Conservation (phyloP, 345 rosid genomes). For the Ceriops zippeliana region DNA sequence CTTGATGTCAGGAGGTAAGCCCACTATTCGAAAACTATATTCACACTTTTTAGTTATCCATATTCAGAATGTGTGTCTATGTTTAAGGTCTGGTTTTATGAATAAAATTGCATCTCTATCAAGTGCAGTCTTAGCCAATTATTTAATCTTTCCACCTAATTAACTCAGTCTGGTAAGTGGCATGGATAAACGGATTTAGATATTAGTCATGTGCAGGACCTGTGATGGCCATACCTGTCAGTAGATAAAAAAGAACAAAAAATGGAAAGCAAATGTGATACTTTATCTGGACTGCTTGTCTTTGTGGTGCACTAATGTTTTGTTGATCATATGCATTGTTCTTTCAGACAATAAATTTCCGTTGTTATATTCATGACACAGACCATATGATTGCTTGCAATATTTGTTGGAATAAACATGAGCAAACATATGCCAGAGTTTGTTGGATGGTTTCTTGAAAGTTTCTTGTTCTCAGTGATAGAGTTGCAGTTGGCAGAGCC, state of each 20-base stretch:
- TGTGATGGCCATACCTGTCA: too few species aligned
- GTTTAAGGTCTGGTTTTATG: background rate
- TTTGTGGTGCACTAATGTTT: background rate
- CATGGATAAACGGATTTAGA: too few species aligned
- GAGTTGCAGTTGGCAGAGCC: conserved; percentile 92
- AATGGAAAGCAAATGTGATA: too few species aligned
- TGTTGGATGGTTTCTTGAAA: conserved; percentile 2
- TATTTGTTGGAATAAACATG: background rate
- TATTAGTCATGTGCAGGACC: too few species aligned
- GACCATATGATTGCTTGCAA: background rate
- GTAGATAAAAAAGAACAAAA: too few species aligned
- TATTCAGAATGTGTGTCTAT: background rate
- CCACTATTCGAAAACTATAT: background rate
- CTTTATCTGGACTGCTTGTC: too few species aligned
- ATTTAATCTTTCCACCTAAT: background rate
- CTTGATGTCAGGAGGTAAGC: conserved; percentile 90
- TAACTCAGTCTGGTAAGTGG: background rate
- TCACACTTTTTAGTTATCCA: background rate
- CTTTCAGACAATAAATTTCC: conserved; percentile 2
- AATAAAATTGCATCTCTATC: background rate
- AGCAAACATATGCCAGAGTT: conserved; percentile 6
- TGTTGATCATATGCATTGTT: background rate
- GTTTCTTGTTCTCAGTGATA: conserved; percentile 58
- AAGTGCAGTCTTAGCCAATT: background rate
- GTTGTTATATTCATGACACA: background rate